A percentile compares a stretch with the other conserved stretches of the same genome.
Conservation (phyloP, 2,329 filamentous ascomycete genomes). For the Fusarium veterinarium region DNA sequence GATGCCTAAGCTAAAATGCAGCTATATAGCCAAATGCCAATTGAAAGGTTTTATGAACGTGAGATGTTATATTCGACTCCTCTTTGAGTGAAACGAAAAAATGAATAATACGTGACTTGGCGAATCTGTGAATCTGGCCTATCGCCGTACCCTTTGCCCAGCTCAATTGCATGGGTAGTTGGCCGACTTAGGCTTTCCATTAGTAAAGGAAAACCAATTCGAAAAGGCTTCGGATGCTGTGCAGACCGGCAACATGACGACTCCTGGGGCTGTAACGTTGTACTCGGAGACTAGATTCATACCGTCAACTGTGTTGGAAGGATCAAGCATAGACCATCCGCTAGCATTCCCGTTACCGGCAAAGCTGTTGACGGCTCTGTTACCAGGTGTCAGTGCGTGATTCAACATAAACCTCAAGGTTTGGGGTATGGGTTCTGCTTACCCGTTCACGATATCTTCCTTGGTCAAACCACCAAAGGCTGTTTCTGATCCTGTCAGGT, state of each 20-base stretch:
- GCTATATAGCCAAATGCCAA: rapidly evolving
- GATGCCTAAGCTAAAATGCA: neutral
- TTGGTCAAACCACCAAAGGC: neutral
- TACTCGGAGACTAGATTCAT: neutral
- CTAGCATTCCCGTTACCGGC: neutral
- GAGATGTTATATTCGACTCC: no score
- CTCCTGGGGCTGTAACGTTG: neutral
- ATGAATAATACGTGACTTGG: rapidly evolving
- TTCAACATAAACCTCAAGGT: neutral
- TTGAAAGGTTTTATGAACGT: rapidly evolving
- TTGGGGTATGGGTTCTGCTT: neutral
- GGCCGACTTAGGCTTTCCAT: neutral
- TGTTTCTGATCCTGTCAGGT: neutral
- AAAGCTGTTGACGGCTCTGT: neutral
- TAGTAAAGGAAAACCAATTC: neutral
- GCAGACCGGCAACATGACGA: neutral
- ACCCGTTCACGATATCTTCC: neutral
- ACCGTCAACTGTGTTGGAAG: neutral
- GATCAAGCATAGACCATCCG: neutral
- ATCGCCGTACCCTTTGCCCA: neutral
- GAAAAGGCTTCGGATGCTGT: neutral
- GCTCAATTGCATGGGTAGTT: neutral
- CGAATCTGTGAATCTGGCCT: rapidly evolving
- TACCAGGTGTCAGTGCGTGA: neutral
- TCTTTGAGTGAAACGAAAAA: neutral